Percentiles rank a stretch among this genome's conserved stretches.
These are phyloP conservation scores for Colletotrichum cuscutae DNA, from an alignment of 2,329 filamentous ascomycete species.

Conservation along the genomic window DNA sequence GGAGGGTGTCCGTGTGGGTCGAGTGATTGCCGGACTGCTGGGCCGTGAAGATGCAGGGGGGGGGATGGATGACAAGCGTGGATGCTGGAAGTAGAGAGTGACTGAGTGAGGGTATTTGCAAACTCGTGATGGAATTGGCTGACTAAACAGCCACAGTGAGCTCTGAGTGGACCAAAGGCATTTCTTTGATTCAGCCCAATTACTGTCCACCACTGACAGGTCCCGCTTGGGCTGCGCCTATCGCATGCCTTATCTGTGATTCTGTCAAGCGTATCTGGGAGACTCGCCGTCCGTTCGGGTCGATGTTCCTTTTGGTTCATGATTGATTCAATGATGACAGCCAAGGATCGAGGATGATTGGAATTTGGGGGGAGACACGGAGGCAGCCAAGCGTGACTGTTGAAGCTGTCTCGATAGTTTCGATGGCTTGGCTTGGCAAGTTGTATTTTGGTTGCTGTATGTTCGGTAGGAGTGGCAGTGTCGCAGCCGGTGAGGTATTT, in stretches of 20 bases:
- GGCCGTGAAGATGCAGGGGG: conserved; percentile 25
- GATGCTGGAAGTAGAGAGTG: neutral
- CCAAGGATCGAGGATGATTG: neutral
- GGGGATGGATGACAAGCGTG: neutral
- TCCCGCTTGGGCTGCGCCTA: conserved; percentile 11
- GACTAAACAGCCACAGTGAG: conserved; percentile 28
- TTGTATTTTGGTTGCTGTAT: conserved; percentile 5
- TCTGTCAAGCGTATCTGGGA: neutral
- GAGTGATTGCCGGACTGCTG: conserved; percentile 32
- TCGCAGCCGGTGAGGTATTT: conserved; percentile 9
- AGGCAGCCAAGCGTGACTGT: neutral
- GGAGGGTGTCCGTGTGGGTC: conserved; percentile 13
- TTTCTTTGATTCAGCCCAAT: conserved; percentile 37
- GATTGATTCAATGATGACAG: neutral
- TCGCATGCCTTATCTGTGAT: conserved; percentile 25
- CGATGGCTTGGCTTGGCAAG: conserved; percentile 20
- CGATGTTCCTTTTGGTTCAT: neutral
- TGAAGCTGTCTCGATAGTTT: conserved; percentile 24
- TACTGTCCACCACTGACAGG: conserved; percentile 32
- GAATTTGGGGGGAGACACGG: neutral
- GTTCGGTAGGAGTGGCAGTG: conserved; percentile 16
- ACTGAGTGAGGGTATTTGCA: neutral
- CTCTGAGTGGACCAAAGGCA: conserved; percentile 33
- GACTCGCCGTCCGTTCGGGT: neutral
- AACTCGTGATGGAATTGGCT: conserved; percentile 2